Base-by-base conservation (phyloP, 192 early-diverging fungal species). In the Kappamyces sp. region DNA sequence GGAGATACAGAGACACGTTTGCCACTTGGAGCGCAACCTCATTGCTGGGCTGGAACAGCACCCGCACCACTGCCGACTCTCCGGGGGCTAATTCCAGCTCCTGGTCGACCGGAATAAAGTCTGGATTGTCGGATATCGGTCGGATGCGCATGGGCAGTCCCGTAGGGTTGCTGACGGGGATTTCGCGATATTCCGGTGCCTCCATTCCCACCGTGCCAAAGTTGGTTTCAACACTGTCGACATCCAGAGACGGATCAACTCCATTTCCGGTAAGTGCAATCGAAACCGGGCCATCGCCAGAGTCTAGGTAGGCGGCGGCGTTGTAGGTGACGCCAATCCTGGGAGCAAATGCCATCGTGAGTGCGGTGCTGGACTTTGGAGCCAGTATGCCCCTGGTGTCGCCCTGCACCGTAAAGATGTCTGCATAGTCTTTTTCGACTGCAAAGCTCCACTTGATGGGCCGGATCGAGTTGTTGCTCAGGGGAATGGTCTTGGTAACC, bases 201-300 rank as follows among this genome's bases (percentile, higher is more conserved):
- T 61, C 70, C n/a, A 77, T 61, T 3, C 79, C 79, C 40, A 81
- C 73, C 3, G 73, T 66, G 2, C 79, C 79, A 67, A 81, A 81
- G 58, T 75, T 61, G 8, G 66, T 62, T 40, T 71, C 55, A 4
- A 37, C 23, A 1, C 10, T 47, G 46, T 65, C 63, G 4, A 81
- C 38, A 5, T 35, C 42, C 7, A 81, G 42, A 0, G 67, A 64
- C 1, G 75, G 66, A n/a, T 70, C 62, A 6, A 75, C 71, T 9
- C 75, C 72, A 3, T 46, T 47, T 2, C 79, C 79, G 5, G 41
- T 10, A 13, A 77, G 41, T 23, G 42, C 13, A 10, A 81, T 70
- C 6, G 68, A 6, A 41, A 52, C 62, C 38, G 57, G 75, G 5
- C 70, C 66, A 51, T 69, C 75, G 13, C 66, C 66, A 7, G 74